These are phyloP conservation scores for Monosporozyma aerobia DNA, from an alignment of 805 yeast species.

Conservation along the genomic window DNA sequence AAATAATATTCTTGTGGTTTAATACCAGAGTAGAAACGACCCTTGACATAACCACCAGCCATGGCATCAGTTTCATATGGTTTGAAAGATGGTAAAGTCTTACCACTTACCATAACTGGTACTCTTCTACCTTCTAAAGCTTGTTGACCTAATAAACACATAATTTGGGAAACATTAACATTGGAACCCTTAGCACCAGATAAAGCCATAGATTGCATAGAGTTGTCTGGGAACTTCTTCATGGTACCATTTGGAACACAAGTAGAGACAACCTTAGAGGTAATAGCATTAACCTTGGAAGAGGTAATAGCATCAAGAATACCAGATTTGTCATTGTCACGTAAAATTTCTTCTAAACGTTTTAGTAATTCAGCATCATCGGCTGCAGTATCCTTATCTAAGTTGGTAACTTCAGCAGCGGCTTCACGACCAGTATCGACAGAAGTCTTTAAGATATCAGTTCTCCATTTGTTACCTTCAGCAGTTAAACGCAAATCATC, in stretches of 20 bases:
- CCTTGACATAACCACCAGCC: slow-evolving; percentile 97
- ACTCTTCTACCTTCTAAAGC: slow-evolving; percentile 99
- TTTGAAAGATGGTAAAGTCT: slow-evolving; percentile 91
- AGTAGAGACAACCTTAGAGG: slow-evolving; percentile 87
- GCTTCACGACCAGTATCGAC: slow-evolving; percentile 82
- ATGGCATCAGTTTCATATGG: slow-evolving; percentile 95
- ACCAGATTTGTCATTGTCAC: slow-evolving; percentile 88
- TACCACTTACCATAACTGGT: slow-evolving; percentile 98
- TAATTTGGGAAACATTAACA: slow-evolving; percentile 96
- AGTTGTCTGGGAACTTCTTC: slow-evolving; percentile 89
- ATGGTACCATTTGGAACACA: slow-evolving; percentile 96
- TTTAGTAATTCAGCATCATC: slow-evolving; percentile 70
- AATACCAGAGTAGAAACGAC: slow-evolving; percentile 95
- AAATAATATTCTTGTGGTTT: slow-evolving; percentile 97
- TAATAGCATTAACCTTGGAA: slow-evolving; percentile 81
- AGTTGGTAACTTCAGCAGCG: slow-evolving; percentile 88
- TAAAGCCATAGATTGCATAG: slow-evolving; percentile 98
- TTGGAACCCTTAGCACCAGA: slow-evolving; percentile 99
- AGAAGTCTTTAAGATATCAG: slow-evolving; percentile 67
- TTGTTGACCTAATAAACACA: slow-evolving; percentile 98
- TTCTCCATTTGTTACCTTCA: slow-evolving; percentile 87
- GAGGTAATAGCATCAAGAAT: slow-evolving; percentile 93
- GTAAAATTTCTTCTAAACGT: slow-evolving; percentile 86
- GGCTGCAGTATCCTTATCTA: slow-evolving; percentile 41
- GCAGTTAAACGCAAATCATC: slow-evolving; percentile 88